phyloP scores from a whole-genome alignment of 805 yeast genomes.

The Suhomyces canberraensis region DNA sequence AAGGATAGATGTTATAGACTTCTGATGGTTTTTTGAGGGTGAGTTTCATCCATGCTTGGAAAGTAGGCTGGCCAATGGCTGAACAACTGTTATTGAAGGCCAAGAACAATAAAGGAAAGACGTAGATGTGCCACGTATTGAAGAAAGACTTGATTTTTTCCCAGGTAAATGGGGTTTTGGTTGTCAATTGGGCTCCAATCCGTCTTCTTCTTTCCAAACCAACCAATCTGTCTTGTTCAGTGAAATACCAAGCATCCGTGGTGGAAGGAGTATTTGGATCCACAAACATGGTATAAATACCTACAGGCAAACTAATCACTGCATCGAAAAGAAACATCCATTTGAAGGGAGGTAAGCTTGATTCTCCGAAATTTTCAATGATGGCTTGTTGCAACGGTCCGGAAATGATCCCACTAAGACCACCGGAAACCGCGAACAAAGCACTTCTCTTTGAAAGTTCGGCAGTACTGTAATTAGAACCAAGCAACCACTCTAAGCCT shows the following conservation, averaged over 20 bases:
- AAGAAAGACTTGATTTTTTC: conserved; percentile 39
- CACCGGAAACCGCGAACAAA: conserved; percentile 32
- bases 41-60: conserved; percentile 35
- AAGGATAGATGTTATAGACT: conserved; percentile 32
- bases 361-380: conserved; percentile 17
- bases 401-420: conserved; percentile 31
- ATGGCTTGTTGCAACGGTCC: conserved; percentile 37
- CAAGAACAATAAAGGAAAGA: conserved; percentile 40
- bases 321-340: conserved; percentile 50
- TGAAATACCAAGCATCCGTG: conserved; percentile 41
- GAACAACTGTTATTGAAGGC: conserved; percentile 34
- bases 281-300: conserved; percentile 40
- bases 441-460: conserved; percentile 37
- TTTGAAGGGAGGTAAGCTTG: conserved; percentile 32
- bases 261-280: conserved; percentile 48
- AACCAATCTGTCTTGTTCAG: conserved; percentile 40
- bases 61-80: conserved; percentile 35
- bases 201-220: conserved; percentile 42
- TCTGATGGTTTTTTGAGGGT: conserved; percentile 24
- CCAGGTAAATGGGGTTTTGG: conserved; percentile 39
- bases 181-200: conserved; percentile 39
- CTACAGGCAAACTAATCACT: conserved; percentile 33
- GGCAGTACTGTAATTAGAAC: conserved; percentile 30
- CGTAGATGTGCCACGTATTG: conserved; percentile 47
- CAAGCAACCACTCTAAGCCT: conserved; percentile 36